phyloP scores from a whole-genome alignment of 2,329 filamentous ascomycete genomes.

The Fusarium graminum region DNA sequence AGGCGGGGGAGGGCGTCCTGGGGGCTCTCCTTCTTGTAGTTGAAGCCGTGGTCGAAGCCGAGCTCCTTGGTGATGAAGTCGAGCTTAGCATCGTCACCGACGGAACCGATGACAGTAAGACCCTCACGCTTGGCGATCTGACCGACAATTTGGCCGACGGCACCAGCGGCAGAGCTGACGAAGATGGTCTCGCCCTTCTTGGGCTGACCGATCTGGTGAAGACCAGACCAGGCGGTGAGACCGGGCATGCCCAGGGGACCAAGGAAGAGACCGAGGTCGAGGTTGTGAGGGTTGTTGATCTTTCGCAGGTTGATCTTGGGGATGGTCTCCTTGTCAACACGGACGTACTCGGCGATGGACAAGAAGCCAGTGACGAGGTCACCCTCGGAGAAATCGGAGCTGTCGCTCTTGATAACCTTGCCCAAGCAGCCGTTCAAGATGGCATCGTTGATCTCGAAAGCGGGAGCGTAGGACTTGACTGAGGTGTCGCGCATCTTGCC shows the following conservation, averaged over 20 bases:
- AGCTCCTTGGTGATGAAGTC: slow-evolving; percentile 70
- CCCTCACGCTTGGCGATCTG: slow-evolving; percentile 87
- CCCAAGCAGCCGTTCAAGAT: slow-evolving; percentile 74
- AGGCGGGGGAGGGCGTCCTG: slow-evolving; percentile 75
- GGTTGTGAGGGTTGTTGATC: slow-evolving; percentile 76
- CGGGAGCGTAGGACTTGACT: slow-evolving; percentile 68
- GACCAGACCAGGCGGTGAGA: slow-evolving; percentile 77
- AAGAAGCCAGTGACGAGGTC: slow-evolving; percentile 72
- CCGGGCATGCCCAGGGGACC: slow-evolving; percentile 75
- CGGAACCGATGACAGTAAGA: slow-evolving; percentile 81
- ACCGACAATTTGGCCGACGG: slow-evolving; percentile 85
- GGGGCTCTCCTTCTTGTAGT: slow-evolving; percentile 87
- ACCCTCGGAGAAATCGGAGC: slow-evolving; percentile 71
- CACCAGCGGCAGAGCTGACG: slow-evolving; percentile 82
- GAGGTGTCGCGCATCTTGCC: slow-evolving; percentile 77
- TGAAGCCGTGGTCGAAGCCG: slow-evolving; percentile 75
- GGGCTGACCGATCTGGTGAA: slow-evolving; percentile 73
- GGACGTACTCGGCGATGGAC: slow-evolving; percentile 78
- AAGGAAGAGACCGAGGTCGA: slow-evolving; percentile 76
- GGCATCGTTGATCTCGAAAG: slow-evolving; percentile 71
- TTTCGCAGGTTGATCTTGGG: slow-evolving; percentile 58
- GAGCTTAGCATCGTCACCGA: slow-evolving; percentile 83
- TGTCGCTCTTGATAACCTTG: slow-evolving; percentile 78
- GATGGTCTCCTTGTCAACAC: slow-evolving; percentile 60
- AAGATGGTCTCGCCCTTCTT: slow-evolving; percentile 81